Conservation (phyloP, 352 stramenopile genomes). For the Globisporangium paddicum region DNA sequence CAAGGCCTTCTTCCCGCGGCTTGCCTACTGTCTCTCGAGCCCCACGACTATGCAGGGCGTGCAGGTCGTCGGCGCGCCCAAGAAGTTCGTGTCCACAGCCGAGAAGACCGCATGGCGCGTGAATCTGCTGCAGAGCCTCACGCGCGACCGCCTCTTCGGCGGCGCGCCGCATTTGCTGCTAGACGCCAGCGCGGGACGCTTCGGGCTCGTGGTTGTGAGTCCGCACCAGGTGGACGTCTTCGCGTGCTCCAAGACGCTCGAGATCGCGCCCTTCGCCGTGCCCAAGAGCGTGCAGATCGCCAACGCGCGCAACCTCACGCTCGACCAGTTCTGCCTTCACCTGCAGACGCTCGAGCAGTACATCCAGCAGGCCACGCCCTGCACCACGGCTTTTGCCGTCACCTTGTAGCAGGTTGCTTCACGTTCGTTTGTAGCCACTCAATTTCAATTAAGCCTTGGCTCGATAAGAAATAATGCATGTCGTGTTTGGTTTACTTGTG, state of each 20-base stretch:
- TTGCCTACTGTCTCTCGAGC: slow-evolving; percentile 55
- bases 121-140: slow-evolving; percentile 48
- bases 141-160: slow-evolving; percentile 51
- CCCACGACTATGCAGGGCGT: slow-evolving; percentile 47
- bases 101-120: slow-evolving; percentile 56
- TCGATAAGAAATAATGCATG: not conserved
- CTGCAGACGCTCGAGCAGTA: slow-evolving; percentile 51
- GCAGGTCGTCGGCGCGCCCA: slow-evolving; percentile 51
- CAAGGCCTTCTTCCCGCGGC: slow-evolving; percentile 54
- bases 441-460: not conserved
- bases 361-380: slow-evolving; percentile 43
- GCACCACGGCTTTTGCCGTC: slow-evolving; percentile 50
- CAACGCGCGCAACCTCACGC: slow-evolving; percentile 37
- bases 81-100: slow-evolving; percentile 38
- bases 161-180: slow-evolving; percentile 36
- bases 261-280: slow-evolving; percentile 51
- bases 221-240: slow-evolving; percentile 52
- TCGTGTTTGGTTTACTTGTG: too few species aligned
- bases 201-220: slow-evolving; percentile 56
- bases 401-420: slow-evolving; percentile 24
- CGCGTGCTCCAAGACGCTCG: slow-evolving; percentile 43
- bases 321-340: slow-evolving; percentile 55
- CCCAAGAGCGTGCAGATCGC: slow-evolving; percentile 57
- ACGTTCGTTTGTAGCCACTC: not conserved
- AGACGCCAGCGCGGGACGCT: slow-evolving; percentile 31